Evolutionary conservation across 208 protist genomes (phyloP).

Genomic region (Wallacemonas sp.): DNA sequence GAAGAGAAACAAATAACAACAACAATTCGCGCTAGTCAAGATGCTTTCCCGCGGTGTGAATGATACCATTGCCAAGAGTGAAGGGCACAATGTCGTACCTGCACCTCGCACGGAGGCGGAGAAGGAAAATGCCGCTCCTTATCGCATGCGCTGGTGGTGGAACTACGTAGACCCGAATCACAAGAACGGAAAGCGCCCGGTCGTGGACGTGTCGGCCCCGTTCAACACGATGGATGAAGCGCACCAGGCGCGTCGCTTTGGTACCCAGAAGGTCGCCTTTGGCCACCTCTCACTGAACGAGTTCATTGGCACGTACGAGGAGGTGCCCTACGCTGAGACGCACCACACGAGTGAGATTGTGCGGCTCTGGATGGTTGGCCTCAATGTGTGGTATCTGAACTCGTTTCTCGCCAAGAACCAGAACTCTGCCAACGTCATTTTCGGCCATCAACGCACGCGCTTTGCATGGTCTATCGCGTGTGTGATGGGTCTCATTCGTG

Average conservation of each 20-base stretch:
- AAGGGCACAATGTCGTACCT: constrained; percentile 52
- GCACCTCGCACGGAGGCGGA: constrained; percentile 27
- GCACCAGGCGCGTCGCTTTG: constrained; percentile 69
- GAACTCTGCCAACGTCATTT: constrained; percentile 33
- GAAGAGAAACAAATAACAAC: neutral
- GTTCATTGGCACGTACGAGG: constrained; percentile 67
- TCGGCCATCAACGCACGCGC: constrained; percentile 55
- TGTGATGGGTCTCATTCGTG: constrained; percentile 49
- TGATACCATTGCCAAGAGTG: constrained; percentile 40
- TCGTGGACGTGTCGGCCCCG: constrained; percentile 79
- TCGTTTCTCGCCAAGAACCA: constrained; percentile 44
- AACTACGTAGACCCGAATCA: constrained; percentile 58
- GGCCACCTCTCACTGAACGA: constrained; percentile 71
- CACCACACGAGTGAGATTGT: constrained; percentile 76
- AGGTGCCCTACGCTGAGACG: constrained; percentile 81
- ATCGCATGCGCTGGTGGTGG: constrained; percentile 62
- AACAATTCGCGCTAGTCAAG: neutral
- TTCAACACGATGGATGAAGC: constrained; percentile 81
- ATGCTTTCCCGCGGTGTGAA: constrained; percentile 77
- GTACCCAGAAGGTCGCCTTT: constrained; percentile 58
- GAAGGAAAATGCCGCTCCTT: constrained; percentile 28
- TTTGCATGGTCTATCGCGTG: constrained; percentile 68
- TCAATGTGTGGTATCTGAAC: constrained; percentile 74
- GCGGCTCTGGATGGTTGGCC: constrained; percentile 52
- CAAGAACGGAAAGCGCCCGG: constrained; percentile 29